Base-by-base conservation (phyloP, 768 basidiomycete genomes). In the Rubroboletus satanas region DNA sequence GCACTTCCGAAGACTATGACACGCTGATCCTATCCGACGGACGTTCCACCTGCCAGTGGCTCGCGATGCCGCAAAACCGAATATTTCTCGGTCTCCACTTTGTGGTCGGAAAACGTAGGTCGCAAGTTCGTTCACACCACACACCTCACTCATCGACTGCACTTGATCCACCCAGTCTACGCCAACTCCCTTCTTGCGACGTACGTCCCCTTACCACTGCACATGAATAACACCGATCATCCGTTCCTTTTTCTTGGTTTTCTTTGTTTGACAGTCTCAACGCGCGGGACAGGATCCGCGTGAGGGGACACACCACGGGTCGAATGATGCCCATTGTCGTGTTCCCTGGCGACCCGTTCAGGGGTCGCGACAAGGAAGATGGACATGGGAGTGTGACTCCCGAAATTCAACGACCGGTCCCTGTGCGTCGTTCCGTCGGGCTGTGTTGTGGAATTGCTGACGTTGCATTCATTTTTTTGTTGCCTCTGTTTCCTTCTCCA, bases 161-260 rank as follows among this genome's bases (percentile, higher is more conserved):
- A 3, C 3, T 17, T 7, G 4, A 33, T 12, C 7, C 17, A 17
- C 8, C 0, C 36, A 66, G 65, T 66, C 14, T 61, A 66, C 11
- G 66, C 66, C 31, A 68, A 68, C 26, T 66, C 56, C 17, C 43
- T 66, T 14, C 51, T 66, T 32, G 66, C 66, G 17, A 66, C 58
- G 66, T 66, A 51, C 11, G 66, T 55, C 23, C 10, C n/a, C 6
- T 7, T 48, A 33, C 18, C 18, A 18, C 10, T 6, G 5, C 11
- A 2, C 15, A 26, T 4, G 17, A 42, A n/a, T 4, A 7, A 23
- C 33, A n/a, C 10, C 33, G 21, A 47, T 45, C n/a, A n/a, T 7
- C 6, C 14, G 33, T 26, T 9, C 12, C 3, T 3, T 9, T 12
- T 10, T 14, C 9, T 9, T 21, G 21, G 21, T 21, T 21, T 21